A percentile compares a stretch with the other conserved stretches of the same genome.
Evolutionary conservation across 352 stramenopile genomes (phyloP).

Genomic region (Phytophthora ramorum): DNA sequence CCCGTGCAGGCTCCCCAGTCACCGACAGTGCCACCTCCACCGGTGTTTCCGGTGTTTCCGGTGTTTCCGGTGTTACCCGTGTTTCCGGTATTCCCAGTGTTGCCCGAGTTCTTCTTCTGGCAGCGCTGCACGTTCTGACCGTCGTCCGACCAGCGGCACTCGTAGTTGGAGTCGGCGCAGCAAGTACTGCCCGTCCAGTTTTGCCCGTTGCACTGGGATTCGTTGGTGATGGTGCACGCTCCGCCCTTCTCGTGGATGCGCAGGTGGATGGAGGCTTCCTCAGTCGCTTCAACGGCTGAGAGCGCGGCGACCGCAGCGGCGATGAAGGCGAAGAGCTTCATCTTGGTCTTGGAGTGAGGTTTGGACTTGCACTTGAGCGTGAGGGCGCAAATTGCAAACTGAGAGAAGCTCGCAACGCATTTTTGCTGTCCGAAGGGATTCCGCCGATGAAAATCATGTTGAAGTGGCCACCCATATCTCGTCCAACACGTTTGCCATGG

Average conservation of each 20-base stretch:
- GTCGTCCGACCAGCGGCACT: conserved; percentile 44
- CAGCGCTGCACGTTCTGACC: conserved; percentile 40
- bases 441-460: too few relatives aligned
- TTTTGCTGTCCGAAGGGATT: too few relatives aligned
- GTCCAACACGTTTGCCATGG: not conserved
- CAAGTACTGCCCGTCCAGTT: conserved; percentile 47
- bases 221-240: conserved; percentile 38
- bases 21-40: conserved; percentile 8
- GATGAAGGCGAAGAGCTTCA: conserved; percentile 20
- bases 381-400: not conserved
- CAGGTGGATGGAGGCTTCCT: conserved; percentile 18
- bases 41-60: conserved; percentile 5
- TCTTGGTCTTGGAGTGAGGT: not conserved
- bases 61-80: conserved; percentile 17
- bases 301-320: not conserved
- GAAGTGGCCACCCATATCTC: not conserved
- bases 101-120: conserved; percentile 25
- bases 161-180: conserved; percentile 42
- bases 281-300: not conserved
- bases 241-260: conserved; percentile 15
- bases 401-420: not conserved
- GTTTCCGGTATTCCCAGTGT: not conserved
- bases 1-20: conserved; percentile 34
- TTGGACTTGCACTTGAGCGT: not conserved
- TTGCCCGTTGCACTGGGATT: conserved; percentile 44